A percentile compares a stretch with the other conserved stretches of the same genome.
These are phyloP conservation scores for Fusarium heterosporum DNA, from an alignment of 2,329 filamentous ascomycete species.

Conservation along the genomic window DNA sequence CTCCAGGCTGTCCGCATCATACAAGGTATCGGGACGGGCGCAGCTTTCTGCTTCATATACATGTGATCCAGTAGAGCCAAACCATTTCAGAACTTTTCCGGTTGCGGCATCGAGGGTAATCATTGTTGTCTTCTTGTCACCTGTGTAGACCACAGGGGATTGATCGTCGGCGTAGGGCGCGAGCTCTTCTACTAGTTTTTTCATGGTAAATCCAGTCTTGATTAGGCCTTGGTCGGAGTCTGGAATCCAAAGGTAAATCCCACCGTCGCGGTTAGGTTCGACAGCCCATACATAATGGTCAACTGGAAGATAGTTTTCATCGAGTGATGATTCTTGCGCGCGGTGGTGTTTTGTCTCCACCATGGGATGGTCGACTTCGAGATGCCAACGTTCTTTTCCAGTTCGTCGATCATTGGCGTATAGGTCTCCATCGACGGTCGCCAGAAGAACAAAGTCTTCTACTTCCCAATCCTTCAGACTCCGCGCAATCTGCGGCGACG, in stretches of 20 bases:
- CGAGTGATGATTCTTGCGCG: conserved; percentile 71
- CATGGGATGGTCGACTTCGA: conserved; percentile 87
- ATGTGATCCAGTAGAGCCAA: conserved; percentile 78
- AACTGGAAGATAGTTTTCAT: conserved; percentile 71
- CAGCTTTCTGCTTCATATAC: conserved; percentile 81
- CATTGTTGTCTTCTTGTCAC: conserved; percentile 89
- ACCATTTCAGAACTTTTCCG: conserved; percentile 84
- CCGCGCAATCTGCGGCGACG: conserved; percentile 93
- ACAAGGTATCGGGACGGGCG: conserved; percentile 73
- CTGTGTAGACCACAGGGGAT: conserved; percentile 86
- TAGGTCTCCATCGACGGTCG: conserved; percentile 98
- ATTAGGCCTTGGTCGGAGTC: conserved; percentile 68
- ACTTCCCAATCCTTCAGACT: conserved; percentile 99
- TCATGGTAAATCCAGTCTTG: conserved; percentile 79
- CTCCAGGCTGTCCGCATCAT: conserved; percentile 76
- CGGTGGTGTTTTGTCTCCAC: conserved; percentile 89
- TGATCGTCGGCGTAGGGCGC: conserved; percentile 81
- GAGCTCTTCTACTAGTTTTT: conserved; percentile 85
- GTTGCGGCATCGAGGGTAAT: conserved; percentile 90
- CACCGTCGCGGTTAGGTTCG: conserved; percentile 88
- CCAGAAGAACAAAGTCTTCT: conserved; percentile 99
- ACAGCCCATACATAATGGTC: conserved; percentile 96
- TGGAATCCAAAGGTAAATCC: conserved; percentile 87
- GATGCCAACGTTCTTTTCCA: conserved; percentile 85
- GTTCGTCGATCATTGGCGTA: conserved; percentile 91